Percentiles rank a stretch among this genome's conserved stretches.
phyloP scores from a whole-genome alignment of 768 basidiomycete genomes.

The Termitomyces sp. region DNA sequence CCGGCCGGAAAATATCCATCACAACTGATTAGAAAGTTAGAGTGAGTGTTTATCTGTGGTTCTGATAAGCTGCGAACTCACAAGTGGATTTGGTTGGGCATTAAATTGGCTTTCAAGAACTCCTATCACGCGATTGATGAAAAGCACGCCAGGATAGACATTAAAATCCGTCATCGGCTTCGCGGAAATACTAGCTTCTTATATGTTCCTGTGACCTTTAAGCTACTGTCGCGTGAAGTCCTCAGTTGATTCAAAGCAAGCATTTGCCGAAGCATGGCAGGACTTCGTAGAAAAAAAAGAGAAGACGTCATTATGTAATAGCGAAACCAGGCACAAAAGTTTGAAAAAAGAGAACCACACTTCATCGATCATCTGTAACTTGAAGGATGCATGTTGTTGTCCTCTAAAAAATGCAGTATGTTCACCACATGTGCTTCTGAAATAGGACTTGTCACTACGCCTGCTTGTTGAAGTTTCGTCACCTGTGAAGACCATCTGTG shows the following conservation, averaged over 20 bases:
- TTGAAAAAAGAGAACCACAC: background rate
- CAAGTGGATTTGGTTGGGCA: background rate
- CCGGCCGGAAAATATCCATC: background rate
- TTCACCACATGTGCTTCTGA: no score
- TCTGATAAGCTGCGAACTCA: background rate
- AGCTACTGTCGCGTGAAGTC: background rate
- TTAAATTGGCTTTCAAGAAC: background rate
- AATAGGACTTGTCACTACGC: no score
- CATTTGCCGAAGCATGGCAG: background rate
- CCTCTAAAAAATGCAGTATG: no score
- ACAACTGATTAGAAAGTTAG: no score
- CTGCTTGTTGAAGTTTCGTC: background rate
- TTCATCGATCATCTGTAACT: no score
- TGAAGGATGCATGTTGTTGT: no score
- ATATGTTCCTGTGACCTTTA: background rate
- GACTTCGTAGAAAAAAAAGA: no score
- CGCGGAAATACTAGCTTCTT: constrained; percentile 2
- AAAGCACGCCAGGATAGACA: background rate
- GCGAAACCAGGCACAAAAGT: background rate
- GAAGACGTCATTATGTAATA: background rate
- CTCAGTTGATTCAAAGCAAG: background rate
- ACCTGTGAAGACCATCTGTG: background rate
- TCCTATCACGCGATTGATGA: background rate
- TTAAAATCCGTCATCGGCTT: background rate
- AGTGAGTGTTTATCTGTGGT: background rate